These are phyloP conservation scores for Hyaloscypha hepaticicola DNA, from an alignment of 495 filamentous ascomycete species.

Conservation along the genomic window DNA sequence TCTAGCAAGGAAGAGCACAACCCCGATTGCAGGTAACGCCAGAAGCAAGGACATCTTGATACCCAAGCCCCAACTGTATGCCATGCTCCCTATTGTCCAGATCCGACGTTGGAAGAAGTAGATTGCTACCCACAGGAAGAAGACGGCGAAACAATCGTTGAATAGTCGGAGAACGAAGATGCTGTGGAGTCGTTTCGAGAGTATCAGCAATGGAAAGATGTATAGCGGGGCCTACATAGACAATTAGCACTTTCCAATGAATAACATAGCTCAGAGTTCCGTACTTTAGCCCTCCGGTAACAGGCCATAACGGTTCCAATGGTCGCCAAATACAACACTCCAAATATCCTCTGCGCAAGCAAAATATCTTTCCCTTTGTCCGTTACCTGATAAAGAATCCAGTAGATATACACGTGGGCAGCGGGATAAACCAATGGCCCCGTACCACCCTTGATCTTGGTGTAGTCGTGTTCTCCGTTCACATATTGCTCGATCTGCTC, in stretches of 20 bases:
- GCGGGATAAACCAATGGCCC: constrained; percentile 94
- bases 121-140: constrained; percentile 79
- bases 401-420: constrained; percentile 90
- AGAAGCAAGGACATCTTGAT: constrained; percentile 93
- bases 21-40: constrained; percentile 72
- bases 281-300: constrained; percentile 71
- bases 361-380: constrained; percentile 72
- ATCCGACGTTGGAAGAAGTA: constrained; percentile 68
- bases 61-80: constrained; percentile 77
- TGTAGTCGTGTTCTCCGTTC: constrained; percentile 85
- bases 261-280: background rate
- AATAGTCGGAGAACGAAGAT: constrained; percentile 91
- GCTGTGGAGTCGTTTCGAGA: constrained; percentile 92
- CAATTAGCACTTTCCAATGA: constrained; percentile 8
- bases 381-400: constrained; percentile 73
- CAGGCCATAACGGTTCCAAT: constrained; percentile 76
- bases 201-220: constrained; percentile 78
- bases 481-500: constrained; percentile 79
- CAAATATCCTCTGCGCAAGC: constrained; percentile 79
- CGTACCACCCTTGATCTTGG: constrained; percentile 79
- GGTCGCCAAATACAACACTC: constrained; percentile 69
- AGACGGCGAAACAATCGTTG: constrained; percentile 87
- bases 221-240: constrained; percentile 73
- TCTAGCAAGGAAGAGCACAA: constrained; percentile 67
- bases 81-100: constrained; percentile 68